These are phyloP conservation scores for Articulospora tetracladia DNA, from an alignment of 495 filamentous ascomycete species.

Conservation along the genomic window DNA sequence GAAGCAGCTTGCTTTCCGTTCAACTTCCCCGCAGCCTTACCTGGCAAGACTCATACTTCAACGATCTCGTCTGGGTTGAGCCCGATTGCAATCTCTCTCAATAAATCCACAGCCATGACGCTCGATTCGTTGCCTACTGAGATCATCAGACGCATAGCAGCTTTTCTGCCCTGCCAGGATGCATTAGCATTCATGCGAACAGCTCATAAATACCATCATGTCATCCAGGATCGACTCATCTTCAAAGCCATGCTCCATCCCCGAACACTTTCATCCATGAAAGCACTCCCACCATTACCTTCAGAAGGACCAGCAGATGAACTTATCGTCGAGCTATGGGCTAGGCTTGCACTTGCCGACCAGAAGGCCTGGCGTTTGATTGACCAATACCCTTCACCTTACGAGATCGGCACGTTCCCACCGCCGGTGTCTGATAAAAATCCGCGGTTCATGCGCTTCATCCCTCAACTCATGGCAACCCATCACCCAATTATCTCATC, in stretches of 20 bases:
- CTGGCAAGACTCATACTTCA: too few relatives aligned
- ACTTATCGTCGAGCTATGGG: background rate
- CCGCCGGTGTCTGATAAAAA: background rate
- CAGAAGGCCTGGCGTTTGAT: background rate
- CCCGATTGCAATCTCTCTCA: too few relatives aligned
- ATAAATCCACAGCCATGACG: too few relatives aligned
- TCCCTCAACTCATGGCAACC: background rate
- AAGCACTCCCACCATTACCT: background rate
- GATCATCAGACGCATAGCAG: background rate
- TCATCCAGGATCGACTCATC: background rate
- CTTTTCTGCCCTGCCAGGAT: background rate
- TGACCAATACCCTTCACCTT: background rate
- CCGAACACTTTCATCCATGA: background rate
- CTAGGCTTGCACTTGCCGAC: background rate
- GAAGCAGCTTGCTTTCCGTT: too few relatives aligned
- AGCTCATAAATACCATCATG: background rate
- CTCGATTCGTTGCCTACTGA: background rate
- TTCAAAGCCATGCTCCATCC: background rate
- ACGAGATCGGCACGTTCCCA: background rate
- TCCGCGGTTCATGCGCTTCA: background rate
- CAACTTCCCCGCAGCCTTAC: too few relatives aligned
- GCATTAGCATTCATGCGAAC: background rate
- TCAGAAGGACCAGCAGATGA: background rate
- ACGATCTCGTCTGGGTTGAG: too few relatives aligned
- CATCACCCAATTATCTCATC: background rate